Conservation (phyloP, 2,329 filamentous ascomycete species). For the Sodiomyces alkalinus region DNA sequence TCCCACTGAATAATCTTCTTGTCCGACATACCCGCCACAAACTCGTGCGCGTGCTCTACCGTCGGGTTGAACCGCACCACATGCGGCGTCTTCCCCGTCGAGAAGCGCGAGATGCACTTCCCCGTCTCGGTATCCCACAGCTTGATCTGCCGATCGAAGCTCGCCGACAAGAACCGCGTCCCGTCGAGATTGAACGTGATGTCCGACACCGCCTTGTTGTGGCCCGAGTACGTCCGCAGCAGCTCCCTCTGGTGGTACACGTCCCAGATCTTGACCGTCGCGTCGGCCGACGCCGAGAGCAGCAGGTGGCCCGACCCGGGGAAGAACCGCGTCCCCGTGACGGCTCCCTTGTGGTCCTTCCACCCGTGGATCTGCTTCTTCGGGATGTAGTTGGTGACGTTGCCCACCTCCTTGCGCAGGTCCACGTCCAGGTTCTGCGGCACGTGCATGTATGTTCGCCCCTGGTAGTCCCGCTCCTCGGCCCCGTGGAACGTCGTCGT, state of each 20-base stretch:
- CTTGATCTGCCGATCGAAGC: slow-evolving; percentile 92
- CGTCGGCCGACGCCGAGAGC: slow-evolving; percentile 78
- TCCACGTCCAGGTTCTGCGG: slow-evolving; percentile 83
- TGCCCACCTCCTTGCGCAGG: slow-evolving; percentile 65
- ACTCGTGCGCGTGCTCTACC: slow-evolving; percentile 65
- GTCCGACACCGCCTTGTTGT: slow-evolving; percentile 80
- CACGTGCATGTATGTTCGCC: slow-evolving; percentile 93
- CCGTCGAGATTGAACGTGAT: slow-evolving; percentile 74
- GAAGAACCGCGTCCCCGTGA: slow-evolving; percentile 84
- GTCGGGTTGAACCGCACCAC: slow-evolving; percentile 87
- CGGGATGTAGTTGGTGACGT: slow-evolving; percentile 77
- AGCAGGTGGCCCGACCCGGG: slow-evolving; percentile 76
- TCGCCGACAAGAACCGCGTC: slow-evolving; percentile 75
- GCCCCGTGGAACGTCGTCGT: slow-evolving; percentile 77
- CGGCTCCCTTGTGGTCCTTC: slow-evolving; percentile 69
- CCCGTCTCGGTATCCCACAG: slow-evolving; percentile 97
- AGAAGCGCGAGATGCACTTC: slow-evolving; percentile 74
- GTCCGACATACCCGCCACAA: slow-evolving; percentile 91
- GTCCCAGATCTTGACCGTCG: slow-evolving; percentile 87
- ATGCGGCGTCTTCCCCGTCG: slow-evolving; percentile 87
- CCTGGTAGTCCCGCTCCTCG: slow-evolving; percentile 80
- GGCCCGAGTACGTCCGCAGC: slow-evolving; percentile 79
- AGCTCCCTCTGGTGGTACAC: slow-evolving; percentile 82
- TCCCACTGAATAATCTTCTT: slow-evolving; percentile 99
- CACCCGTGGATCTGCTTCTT: slow-evolving; percentile 89